Evolutionary conservation across 192 early-diverging fungal species (phyloP).

Genomic region (Nowakowskiella sp.): DNA sequence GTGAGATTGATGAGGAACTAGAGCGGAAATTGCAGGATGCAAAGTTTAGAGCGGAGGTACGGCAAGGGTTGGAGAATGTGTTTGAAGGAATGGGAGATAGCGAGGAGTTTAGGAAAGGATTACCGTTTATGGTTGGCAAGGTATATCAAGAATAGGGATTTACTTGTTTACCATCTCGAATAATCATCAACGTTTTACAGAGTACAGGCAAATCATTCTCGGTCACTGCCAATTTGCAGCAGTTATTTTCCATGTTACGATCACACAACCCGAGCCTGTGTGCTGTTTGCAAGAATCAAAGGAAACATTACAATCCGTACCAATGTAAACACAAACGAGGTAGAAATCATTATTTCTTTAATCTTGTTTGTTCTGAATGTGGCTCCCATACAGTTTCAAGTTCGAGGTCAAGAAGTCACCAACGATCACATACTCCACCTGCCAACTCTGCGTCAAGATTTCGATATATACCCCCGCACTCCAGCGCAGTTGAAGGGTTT

Average conservation of each 20-base stretch:
- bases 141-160: constrained; percentile 12
- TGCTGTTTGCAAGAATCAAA: constrained; percentile 33
- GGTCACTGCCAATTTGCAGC: constrained; percentile 52
- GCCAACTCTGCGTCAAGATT: constrained; percentile 1
- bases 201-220: constrained; percentile 46
- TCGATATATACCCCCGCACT: background rate
- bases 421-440: background rate
- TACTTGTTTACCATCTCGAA: constrained; percentile 3
- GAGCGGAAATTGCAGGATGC: background rate
- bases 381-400: background rate
- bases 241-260: constrained; percentile 48
- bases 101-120: constrained; percentile 31
- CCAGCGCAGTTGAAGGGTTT: background rate
- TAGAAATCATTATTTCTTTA: background rate
- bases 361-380: no score
- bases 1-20: background rate
- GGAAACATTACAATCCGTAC: background rate
- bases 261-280: constrained; percentile 49
- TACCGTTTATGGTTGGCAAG: constrained; percentile 52
- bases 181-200: constrained; percentile 10
- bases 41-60: background rate
- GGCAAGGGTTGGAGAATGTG: background rate
- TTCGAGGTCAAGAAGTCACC: constrained; percentile 3
- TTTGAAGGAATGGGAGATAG: constrained; percentile 1
- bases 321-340: constrained; percentile 2